Evolutionary conservation across 768 basidiomycete genomes (phyloP), one percentile per base, ranked within the genome.

Genomic region (Pleurotus cornucopiae): DNA sequence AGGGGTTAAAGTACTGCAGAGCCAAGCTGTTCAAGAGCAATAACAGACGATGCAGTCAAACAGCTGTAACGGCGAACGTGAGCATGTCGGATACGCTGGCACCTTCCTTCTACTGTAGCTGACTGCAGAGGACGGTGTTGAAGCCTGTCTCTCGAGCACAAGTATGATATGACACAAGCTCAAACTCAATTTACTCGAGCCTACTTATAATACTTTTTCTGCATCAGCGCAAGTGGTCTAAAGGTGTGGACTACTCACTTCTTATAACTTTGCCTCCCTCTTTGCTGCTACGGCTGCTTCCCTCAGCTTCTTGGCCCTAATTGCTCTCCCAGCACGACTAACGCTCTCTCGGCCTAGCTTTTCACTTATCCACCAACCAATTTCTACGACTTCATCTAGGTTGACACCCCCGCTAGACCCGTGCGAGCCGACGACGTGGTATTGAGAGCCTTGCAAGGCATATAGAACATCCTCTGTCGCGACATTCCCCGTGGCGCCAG

Each of bases 401-500:
- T 92, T 80, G 43, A 81, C 69, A 14, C 68, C 67, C 57, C 67
- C 66, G 46, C 62, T 63, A 0, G 69, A 55, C 37, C 52, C 66
- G 59, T 40, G 14, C 30, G 69, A 66, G 9, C 83, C 85, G 1
- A 63, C 73, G 3, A 83, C 83, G 3, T 74, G 79, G 67, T 83
- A 84, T 46, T 72, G 76, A 7, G 85, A 86, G 49, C 72, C 84
- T 62, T 77, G 80, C 6, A 98, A 78, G 0, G 90, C 88, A 60
- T 97, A 94, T 6, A 96, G 76, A 0, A 96, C 83, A 61, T 96
- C 91, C 62, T 98, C 95, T 0, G 96, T 98, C 0, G 93, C 87
- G 14, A 97, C 91, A 62, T 97, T 97, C 13, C 96, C 95, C 0
- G 93, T 94, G 12, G 95, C 94, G 4, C 94, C 94, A 2, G 95